Evolutionary conservation across 176 grass and related monocot genomes (phyloP).

Genomic region (Musa beccarii): DNA sequence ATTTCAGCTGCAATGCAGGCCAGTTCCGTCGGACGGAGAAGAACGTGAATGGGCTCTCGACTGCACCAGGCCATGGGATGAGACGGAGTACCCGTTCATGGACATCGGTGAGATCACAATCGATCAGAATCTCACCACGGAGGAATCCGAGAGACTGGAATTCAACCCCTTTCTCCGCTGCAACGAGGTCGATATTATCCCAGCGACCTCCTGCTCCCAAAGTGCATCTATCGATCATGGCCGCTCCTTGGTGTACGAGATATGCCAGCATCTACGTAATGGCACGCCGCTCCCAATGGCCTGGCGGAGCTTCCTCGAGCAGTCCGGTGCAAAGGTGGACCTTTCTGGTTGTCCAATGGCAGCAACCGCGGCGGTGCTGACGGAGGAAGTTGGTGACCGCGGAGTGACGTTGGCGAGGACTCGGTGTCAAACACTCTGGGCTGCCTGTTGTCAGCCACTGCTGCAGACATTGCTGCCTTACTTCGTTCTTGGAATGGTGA

Average conservation of each 20-base stretch:
- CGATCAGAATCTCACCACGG: conserved; percentile 26
- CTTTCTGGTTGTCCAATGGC: conserved; percentile 44
- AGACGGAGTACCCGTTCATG: conserved; percentile 40
- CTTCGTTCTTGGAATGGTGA: conserved; percentile 35
- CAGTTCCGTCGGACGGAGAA: conserved; percentile 27
- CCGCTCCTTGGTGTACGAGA: conserved; percentile 53
- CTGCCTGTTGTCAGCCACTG: conserved; percentile 52
- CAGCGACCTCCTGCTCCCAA: conserved; percentile 45
- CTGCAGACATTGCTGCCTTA: conserved; percentile 44
- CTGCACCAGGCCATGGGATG: conserved; percentile 65
- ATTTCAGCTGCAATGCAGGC: conserved; percentile 47
- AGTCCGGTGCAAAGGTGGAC: conserved; percentile 53
- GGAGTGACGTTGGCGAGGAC: conserved; percentile 43
- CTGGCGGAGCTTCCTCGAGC: conserved; percentile 53
- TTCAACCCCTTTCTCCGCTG: conserved; percentile 68
- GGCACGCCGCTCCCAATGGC: conserved; percentile 38
- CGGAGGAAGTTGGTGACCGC: not conserved
- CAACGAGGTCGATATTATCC: conserved; percentile 50
- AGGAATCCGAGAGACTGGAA: conserved; percentile 51
- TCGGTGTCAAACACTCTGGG: conserved; percentile 50
- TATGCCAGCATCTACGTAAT: conserved; percentile 46
- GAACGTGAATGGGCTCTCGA: conserved; percentile 37
- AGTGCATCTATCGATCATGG: conserved; percentile 70
- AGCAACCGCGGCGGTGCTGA: not conserved
- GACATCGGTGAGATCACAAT: conserved; percentile 55